phyloP scores from a whole-genome alignment of 2,329 filamentous ascomycete genomes.

The Xylariaceae sp. region DNA sequence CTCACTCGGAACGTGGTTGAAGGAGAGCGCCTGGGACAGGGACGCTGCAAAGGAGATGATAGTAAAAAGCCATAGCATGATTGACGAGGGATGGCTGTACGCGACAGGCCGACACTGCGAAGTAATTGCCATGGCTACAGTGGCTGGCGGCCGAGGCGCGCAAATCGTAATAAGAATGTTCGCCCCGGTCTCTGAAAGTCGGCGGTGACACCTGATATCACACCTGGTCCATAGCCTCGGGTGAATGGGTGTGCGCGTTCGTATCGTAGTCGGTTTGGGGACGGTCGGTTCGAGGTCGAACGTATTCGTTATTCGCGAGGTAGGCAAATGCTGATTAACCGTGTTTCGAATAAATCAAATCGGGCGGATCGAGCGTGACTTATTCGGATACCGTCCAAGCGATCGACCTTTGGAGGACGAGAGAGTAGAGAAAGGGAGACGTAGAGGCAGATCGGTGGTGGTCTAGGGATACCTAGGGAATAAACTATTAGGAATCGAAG shows the following conservation, averaged over 20 bases:
- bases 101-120: slow-evolving; percentile 39
- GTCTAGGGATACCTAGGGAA: slow-evolving; percentile 5
- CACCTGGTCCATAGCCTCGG: slow-evolving; percentile 29
- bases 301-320: slow-evolving; percentile 2
- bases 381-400: slow-evolving; percentile 1
- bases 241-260: slow-evolving; percentile 12
- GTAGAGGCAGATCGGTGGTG: not conserved
- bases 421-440: not conserved
- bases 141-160: slow-evolving; percentile 25
- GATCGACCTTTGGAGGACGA: not conserved
- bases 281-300: not conserved
- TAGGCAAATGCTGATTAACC: slow-evolving; percentile 2
- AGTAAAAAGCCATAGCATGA: slow-evolving; percentile 34
- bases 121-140: slow-evolving; percentile 44
- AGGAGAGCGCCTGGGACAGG: slow-evolving; percentile 48
- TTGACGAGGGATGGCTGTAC: slow-evolving; percentile 28
- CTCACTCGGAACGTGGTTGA: slow-evolving; percentile 58
- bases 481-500: slow-evolving; percentile 11
- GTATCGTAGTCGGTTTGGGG: not conserved
- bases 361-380: not conserved
- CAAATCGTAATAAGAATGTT: slow-evolving; percentile 12
- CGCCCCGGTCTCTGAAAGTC: slow-evolving; percentile 26
- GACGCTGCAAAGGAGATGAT: slow-evolving; percentile 38
- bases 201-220: slow-evolving; percentile 20
- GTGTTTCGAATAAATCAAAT: slow-evolving; percentile 4